These are phyloP conservation scores for Blumeria graminis DNA, from an alignment of 2,329 filamentous ascomycete genomes.

Conservation along the genomic window DNA sequence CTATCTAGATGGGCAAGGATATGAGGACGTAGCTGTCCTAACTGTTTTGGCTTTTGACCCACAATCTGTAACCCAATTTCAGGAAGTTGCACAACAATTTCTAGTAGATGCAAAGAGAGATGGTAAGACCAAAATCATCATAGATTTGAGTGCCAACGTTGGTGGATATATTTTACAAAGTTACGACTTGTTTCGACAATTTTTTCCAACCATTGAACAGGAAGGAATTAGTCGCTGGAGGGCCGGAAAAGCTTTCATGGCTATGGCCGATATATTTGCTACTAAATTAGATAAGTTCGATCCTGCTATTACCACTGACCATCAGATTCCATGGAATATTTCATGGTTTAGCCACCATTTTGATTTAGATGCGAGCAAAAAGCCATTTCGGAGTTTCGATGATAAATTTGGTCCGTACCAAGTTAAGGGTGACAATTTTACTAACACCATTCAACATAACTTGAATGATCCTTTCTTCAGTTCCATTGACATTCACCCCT, in stretches of 20 bases:
- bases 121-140: slow-evolving; percentile 33
- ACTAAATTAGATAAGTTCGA: slow-evolving; percentile 10
- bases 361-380: slow-evolving; percentile 10
- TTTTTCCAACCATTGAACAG: slow-evolving; percentile 2
- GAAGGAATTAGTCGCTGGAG: slow-evolving; percentile 10
- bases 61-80: slow-evolving; percentile 10
- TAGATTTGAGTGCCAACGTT: slow-evolving; percentile 27
- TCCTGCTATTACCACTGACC: slow-evolving; percentile 6
- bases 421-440: slow-evolving; percentile 9
- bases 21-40: slow-evolving; percentile 14
- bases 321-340: slow-evolving; percentile 7
- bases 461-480: too few species aligned
- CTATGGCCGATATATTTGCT: slow-evolving; percentile 8
- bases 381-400: slow-evolving; percentile 9
- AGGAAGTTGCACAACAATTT: slow-evolving; percentile 16
- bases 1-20: slow-evolving; percentile 11
- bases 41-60: slow-evolving; percentile 11
- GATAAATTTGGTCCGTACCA: slow-evolving; percentile 10
- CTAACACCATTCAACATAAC: slow-evolving; percentile 10
- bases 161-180: too few species aligned
- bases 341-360: slow-evolving; percentile 10
- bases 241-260: slow-evolving; percentile 8
- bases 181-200: too few species aligned
- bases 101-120: slow-evolving; percentile 21
- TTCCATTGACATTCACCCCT: too few species aligned